A percentile compares a stretch with the other conserved stretches of the same genome.
Conservation (phyloP, 164 flowering plant species). For the Euptelea pleiosperma region DNA sequence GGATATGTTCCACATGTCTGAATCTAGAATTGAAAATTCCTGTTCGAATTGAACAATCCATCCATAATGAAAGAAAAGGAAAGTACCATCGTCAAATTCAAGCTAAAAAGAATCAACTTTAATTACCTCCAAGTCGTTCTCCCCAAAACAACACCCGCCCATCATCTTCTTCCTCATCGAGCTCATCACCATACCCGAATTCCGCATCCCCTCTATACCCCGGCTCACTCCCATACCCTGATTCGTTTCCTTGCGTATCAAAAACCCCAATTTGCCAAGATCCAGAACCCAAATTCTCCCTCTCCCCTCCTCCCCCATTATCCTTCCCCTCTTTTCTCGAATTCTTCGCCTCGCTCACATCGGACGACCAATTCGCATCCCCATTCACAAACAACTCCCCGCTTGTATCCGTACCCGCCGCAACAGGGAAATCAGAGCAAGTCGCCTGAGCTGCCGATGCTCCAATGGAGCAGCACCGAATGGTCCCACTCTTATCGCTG, state of each 20-base stretch:
- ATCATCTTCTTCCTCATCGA: constrained; percentile 91
- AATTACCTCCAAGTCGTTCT: constrained; percentile 46
- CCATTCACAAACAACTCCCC: constrained; percentile 86
- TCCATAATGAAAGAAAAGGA: too few species aligned
- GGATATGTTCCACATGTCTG: too few species aligned
- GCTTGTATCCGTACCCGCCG: constrained; percentile 84
- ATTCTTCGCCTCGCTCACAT: constrained; percentile 63
- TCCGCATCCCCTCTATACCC: constrained; percentile 92
- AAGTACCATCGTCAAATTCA: too few species aligned
- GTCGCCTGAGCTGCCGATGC: constrained; percentile 68
- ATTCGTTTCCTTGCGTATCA: constrained; percentile 64
- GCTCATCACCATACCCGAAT: constrained; percentile 84
- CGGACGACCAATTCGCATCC: constrained; percentile 80
- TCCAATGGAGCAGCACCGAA: constrained; percentile 68
- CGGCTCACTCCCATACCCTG: constrained; percentile 94
- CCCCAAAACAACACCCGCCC: constrained; percentile 58
- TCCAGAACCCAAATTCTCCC: constrained; percentile 44
- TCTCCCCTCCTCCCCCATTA: constrained; percentile 37
- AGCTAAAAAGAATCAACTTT: background rate
- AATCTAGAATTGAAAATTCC: too few species aligned
- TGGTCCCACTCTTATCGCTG: constrained; percentile 72
- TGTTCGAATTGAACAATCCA: too few species aligned
- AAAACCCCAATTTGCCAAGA: constrained; percentile 33
- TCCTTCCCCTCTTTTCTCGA: constrained; percentile 47
- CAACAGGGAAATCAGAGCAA: constrained; percentile 74